Conservation (phyloP, 1,284 basidiomycete genomes). For the Cutaneotrichosporon cyanovorans region DNA sequence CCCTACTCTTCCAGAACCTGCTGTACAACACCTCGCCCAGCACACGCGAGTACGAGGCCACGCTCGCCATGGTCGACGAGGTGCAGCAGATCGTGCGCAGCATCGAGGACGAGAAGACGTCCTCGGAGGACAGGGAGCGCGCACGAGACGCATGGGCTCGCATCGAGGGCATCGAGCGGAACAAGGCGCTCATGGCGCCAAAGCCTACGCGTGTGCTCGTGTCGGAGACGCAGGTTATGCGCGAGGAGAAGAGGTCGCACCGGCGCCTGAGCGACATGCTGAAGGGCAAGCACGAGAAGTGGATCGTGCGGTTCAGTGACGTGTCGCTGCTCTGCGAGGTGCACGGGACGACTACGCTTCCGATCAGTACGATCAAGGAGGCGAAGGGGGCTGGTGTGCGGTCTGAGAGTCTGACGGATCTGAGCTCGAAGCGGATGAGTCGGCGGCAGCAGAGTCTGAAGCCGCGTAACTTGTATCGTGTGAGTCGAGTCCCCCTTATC, state of each 20-base stretch:
- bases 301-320: conserved; percentile 91
- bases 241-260: conserved; percentile 52
- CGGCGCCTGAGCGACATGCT: conserved; percentile 67
- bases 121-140: conserved; percentile 88
- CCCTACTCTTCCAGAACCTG: conserved; percentile 94
- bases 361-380: conserved; percentile 58
- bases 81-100: conserved; percentile 90
- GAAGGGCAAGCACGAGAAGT: conserved; percentile 60
- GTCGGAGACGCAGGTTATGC: conserved; percentile 54
- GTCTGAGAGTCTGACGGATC: conserved; percentile 58
- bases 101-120: conserved; percentile 96
- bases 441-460: conserved; percentile 63
- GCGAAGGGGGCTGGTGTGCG: conserved; percentile 50
- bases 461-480: conserved; percentile 84
- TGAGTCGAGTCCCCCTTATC: conserved; percentile 37
- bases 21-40: conserved; percentile 91
- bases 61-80: conserved; percentile 90
- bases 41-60: conserved; percentile 93
- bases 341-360: conserved; percentile 78
- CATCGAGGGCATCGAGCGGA: conserved; percentile 85
- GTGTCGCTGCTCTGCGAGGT: conserved; percentile 87
- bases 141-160: conserved; percentile 89
- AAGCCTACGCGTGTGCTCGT: conserved; percentile 81
- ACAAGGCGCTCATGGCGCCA: conserved; percentile 63
- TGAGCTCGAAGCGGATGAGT: conserved; percentile 57